phyloP scores from a whole-genome alignment of 1,284 basidiomycete species.

The Ustanciosporium gigantosporum region DNA sequence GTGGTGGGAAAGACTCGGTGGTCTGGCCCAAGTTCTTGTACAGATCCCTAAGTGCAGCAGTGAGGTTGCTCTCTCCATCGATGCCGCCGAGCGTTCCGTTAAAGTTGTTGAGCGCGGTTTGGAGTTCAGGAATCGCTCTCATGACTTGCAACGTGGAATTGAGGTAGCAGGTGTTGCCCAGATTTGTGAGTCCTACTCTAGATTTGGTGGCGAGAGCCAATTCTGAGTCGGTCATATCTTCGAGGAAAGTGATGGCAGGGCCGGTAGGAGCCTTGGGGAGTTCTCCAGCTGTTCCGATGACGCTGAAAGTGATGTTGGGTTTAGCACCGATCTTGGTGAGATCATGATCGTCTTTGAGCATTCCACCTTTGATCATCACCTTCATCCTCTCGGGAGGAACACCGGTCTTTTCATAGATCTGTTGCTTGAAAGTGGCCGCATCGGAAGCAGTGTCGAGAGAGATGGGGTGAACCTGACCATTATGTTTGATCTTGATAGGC shows the following conservation, averaged over 20 bases:
- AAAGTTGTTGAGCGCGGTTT: constrained; percentile 60
- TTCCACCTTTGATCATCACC: constrained; percentile 93
- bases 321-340: constrained; percentile 82
- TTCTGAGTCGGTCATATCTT: constrained; percentile 83
- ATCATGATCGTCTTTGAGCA: constrained; percentile 79
- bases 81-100: constrained; percentile 35
- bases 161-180: constrained; percentile 92
- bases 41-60: constrained; percentile 71
- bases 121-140: constrained; percentile 85
- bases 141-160: constrained; percentile 92
- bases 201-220: constrained; percentile 71
- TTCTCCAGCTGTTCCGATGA: constrained; percentile 79
- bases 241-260: constrained; percentile 73
- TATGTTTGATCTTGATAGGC: constrained; percentile 82
- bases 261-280: constrained; percentile 83
- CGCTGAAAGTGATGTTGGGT: constrained; percentile 62
- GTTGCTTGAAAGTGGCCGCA: constrained; percentile 77
- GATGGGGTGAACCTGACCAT: constrained; percentile 69
- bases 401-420: constrained; percentile 78
- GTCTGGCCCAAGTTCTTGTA: constrained; percentile 76
- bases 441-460: constrained; percentile 72
- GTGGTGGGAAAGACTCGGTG: constrained; percentile 76
- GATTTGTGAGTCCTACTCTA: constrained; percentile 51
- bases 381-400: constrained; percentile 90
- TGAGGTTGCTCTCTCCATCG: constrained; percentile 62